Evolutionary conservation across 768 basidiomycete genomes (phyloP).

Genomic region (Mycena filopes): DNA sequence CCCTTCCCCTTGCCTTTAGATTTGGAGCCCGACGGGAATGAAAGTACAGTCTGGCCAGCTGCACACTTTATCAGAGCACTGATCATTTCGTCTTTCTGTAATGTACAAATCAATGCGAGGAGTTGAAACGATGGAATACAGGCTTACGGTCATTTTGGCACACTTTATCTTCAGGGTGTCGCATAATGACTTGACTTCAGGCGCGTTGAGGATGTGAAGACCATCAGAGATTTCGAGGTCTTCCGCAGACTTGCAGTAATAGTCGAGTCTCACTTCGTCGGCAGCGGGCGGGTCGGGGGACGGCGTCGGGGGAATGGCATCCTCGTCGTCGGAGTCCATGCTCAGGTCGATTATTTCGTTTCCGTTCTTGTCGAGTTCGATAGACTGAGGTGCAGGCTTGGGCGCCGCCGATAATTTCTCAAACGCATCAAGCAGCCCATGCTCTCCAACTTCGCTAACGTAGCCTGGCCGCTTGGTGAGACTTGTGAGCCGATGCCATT

Average conservation of each 20-base stretch:
- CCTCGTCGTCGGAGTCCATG: conserved; percentile 43
- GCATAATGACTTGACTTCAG: conserved; percentile 22
- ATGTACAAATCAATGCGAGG: neutral
- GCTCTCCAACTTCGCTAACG: conserved; percentile 40
- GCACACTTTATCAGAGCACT: conserved; percentile 25
- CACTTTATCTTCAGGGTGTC: conserved; percentile 32
- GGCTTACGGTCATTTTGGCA: conserved; percentile 26
- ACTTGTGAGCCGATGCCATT: conserved; percentile 49
- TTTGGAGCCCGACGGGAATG: conserved; percentile 15
- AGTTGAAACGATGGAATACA: neutral
- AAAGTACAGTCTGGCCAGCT: conserved; percentile 35
- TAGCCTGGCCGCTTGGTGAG: conserved; percentile 37
- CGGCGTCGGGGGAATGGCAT: neutral
- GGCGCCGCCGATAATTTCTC: conserved; percentile 38
- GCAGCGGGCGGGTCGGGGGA: neutral
- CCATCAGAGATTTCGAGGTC: conserved; percentile 29
- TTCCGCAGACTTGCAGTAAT: conserved; percentile 34
- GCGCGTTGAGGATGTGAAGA: conserved; percentile 25
- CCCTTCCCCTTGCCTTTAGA: conserved; percentile 37
- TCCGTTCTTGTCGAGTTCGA: conserved; percentile 13
- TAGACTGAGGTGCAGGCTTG: neutral
- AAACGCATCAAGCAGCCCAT: conserved; percentile 46
- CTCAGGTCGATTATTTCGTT: conserved; percentile 43
- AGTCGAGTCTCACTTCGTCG: conserved; percentile 32
- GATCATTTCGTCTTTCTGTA: conserved; percentile 27